Evolutionary conservation across 2,329 filamentous ascomycete species (phyloP).

Genomic region (Pseudogymnoascus destructans): DNA sequence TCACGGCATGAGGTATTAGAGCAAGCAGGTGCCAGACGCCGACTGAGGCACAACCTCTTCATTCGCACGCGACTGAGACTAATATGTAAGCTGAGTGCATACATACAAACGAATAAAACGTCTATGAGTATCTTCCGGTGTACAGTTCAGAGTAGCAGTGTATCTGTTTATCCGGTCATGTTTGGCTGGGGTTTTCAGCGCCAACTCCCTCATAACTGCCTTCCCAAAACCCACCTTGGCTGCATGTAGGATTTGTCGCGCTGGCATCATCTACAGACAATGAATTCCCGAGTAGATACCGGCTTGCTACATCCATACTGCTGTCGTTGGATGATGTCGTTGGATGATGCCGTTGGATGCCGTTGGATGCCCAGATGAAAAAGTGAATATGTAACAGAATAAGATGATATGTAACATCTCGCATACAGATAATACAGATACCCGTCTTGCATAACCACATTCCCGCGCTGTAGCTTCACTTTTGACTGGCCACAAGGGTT

Average conservation of each 20-base stretch:
- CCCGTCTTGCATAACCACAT: neutral
- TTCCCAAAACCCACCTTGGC: neutral
- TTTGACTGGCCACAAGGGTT: neutral
- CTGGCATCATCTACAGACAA: neutral
- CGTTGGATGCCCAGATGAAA: neutral
- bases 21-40: neutral
- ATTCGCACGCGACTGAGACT: neutral
- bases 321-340: neutral
- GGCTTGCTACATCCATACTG: neutral
- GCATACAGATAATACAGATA: neutral
- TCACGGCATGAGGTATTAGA: neutral
- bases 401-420: neutral
- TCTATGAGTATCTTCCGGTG: neutral
- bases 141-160: neutral
- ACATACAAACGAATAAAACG: neutral
- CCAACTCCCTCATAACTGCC: neutral
- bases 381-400: neutral
- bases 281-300: neutral
- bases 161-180: neutral
- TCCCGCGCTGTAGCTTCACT: neutral
- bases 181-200: neutral
- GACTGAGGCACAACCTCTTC: neutral
- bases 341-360: too few species aligned
- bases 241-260: neutral
- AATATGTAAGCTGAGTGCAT: conserved; percentile 1